Base-by-base conservation (phyloP, 1,284 basidiomycete genomes). In the Pyrrhoderma noxium region DNA sequence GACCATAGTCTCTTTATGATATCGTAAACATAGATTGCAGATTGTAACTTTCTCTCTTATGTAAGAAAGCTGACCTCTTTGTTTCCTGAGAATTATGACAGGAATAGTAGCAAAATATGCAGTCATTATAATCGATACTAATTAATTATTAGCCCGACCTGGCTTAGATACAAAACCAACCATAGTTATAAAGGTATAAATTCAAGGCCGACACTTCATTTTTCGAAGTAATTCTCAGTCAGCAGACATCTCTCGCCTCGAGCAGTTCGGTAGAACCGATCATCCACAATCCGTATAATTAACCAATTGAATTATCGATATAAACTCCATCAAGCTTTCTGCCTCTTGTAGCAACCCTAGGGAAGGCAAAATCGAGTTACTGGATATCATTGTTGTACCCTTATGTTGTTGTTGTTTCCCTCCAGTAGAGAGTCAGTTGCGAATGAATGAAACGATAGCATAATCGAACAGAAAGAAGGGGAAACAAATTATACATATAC, bases 171-270 rank as follows among this genome's bases (percentile, higher is more conserved):
- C n/a, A 2, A 13, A 34, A 18, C 38, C 31, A 18, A 49, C 47
- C 22, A 42, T 49, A 49, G 38, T 49, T 42, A 16, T 49, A 49
- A 9, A 49, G 27, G 16, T 45, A 45, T 16, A 45, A 45, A 4
- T 14, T 25, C 44, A 31, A 27, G 13, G 44, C 25, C 8, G 44
- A 45, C 16, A 45, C 44, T 45, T 31, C 27, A 5, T 14, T 31
- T 31, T 31, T 31, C 5, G 27, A 18, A 31, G 23, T 3, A 4
- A 31, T 31, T 16, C 7, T 31, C 9, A 7, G 14, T 5, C 22
- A 27, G 27, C 5, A 31, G 27, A 31, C 5, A n/a, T n/a, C n/a
- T n/a, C n/a, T n/a, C n/a, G n/a, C n/a, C n/a, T n/a, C n/a, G n/a
- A n/a, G n/a, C n/a, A n/a, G n/a, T n/a, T n/a, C n/a, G n/a, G n/a